Evolutionary conservation across 2,329 filamentous ascomycete species (phyloP).

Genomic region (Alternaria angustiovoidea): DNA sequence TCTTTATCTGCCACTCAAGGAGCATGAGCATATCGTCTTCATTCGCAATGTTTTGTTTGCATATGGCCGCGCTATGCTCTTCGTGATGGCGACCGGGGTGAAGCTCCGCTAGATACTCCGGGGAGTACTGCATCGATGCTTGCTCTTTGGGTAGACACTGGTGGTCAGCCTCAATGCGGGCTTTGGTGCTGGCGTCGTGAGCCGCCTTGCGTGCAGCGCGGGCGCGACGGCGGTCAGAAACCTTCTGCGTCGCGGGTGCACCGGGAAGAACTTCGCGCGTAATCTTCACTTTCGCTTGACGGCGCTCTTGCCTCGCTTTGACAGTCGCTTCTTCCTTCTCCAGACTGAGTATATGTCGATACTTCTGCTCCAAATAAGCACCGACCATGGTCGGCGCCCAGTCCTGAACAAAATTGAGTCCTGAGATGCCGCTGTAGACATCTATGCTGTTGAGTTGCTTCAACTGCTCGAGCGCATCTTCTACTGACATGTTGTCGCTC

Average conservation of each 20-base stretch:
- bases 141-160: neutral
- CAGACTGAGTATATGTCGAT: constrained; percentile 29
- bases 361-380: constrained; percentile 38
- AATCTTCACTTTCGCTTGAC: constrained; percentile 8
- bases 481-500: constrained; percentile 15
- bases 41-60: neutral
- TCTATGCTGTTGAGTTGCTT: constrained; percentile 26
- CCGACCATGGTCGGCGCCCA: constrained; percentile 39
- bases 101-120: neutral
- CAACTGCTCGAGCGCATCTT: constrained; percentile 24
- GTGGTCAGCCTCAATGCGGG: neutral
- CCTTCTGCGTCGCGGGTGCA: neutral
- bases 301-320: constrained; percentile 13
- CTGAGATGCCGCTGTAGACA: constrained; percentile 22
- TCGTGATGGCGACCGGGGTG: neutral
- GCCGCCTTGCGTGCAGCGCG: neutral
- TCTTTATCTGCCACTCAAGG: constrained; percentile 28
- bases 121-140: neutral
- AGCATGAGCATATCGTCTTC: constrained; percentile 5
- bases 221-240: neutral
- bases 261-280: neutral
- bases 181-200: neutral
- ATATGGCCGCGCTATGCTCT: neutral
- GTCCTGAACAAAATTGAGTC: constrained; percentile 31
- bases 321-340: constrained; percentile 28